These are phyloP conservation scores for Picea abies DNA, from an alignment of 83 land plant genomes.

Conservation along the genomic window DNA sequence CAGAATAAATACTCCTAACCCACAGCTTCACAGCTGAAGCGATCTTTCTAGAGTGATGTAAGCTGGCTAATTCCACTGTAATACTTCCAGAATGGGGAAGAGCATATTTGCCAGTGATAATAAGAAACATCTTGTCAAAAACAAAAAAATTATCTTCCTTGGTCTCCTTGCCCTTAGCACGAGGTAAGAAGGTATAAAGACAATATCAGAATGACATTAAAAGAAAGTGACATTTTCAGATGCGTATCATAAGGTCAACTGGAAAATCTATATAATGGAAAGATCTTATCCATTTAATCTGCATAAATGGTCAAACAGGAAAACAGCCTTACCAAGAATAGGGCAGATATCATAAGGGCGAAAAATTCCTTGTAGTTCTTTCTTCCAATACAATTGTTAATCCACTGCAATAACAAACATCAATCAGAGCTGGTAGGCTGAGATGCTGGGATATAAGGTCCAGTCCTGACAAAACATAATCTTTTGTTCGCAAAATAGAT, in stretches of 20 bases:
- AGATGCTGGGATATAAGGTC: background rate
- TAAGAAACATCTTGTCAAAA: too few species aligned
- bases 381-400: slow-evolving; percentile 96
- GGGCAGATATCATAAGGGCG: slow-evolving; percentile 75
- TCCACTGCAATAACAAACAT: slow-evolving; percentile 68
- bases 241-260: background rate
- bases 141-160: background rate
- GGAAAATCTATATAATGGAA: background rate
- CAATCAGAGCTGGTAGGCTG: too few species aligned
- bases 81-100: too few species aligned
- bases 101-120: too few species aligned
- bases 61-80: too few species aligned
- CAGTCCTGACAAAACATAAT: background rate
- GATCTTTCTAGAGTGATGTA: too few species aligned
- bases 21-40: too few species aligned
- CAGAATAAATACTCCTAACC: too few species aligned
- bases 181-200: background rate
- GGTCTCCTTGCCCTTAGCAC: background rate
- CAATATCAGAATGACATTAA: background rate
- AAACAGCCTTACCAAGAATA: slow-evolving; percentile 67
- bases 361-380: slow-evolving; percentile 83
- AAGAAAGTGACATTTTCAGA: background rate
- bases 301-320: background rate
- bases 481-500: too few species aligned
- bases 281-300: background rate